Conservation (phyloP, 1,284 basidiomycete genomes). For the Ustilago shanxiensis region DNA sequence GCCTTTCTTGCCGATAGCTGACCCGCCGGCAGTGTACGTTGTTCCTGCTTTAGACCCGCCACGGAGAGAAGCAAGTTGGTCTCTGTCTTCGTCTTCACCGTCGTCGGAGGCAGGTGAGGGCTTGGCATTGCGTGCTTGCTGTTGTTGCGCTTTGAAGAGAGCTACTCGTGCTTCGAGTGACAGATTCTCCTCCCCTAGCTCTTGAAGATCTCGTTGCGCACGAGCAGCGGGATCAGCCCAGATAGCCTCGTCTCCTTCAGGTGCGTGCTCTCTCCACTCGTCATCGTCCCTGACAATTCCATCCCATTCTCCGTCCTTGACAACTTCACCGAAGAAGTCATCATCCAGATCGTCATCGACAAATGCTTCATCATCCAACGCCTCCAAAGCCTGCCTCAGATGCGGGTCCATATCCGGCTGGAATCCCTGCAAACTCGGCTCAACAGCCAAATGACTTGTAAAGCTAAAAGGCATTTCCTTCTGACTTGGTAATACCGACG, state of each 20-base stretch:
- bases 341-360: conserved; percentile 76
- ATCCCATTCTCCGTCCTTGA: conserved; percentile 73
- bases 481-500: conserved; percentile 72
- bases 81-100: conserved; percentile 53
- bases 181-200: conserved; percentile 50
- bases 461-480: conserved; percentile 54
- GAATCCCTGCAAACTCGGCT: conserved; percentile 76
- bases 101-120: conserved; percentile 11
- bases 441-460: conserved; percentile 42
- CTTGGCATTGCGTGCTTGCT: conserved; percentile 29
- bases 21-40: conserved; percentile 49
- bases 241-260: conserved; percentile 65
- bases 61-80: conserved; percentile 51
- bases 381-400: conserved; percentile 90
- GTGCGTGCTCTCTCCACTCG: conserved; percentile 62
- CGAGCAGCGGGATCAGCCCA: conserved; percentile 56
- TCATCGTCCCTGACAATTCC: conserved; percentile 36
- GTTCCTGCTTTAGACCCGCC: conserved; percentile 35
- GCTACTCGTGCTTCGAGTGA: conserved; percentile 64
- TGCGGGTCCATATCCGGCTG: conserved; percentile 98
- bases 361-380: conserved; percentile 90
- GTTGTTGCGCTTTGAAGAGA: conserved; percentile 63
- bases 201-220: conserved; percentile 48
- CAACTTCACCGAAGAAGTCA: conserved; percentile 74
- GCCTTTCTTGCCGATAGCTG: conserved; percentile 56